These are phyloP conservation scores for Mercurialis annua DNA, from an alignment of 345 rosid species.

Conservation along the genomic window DNA sequence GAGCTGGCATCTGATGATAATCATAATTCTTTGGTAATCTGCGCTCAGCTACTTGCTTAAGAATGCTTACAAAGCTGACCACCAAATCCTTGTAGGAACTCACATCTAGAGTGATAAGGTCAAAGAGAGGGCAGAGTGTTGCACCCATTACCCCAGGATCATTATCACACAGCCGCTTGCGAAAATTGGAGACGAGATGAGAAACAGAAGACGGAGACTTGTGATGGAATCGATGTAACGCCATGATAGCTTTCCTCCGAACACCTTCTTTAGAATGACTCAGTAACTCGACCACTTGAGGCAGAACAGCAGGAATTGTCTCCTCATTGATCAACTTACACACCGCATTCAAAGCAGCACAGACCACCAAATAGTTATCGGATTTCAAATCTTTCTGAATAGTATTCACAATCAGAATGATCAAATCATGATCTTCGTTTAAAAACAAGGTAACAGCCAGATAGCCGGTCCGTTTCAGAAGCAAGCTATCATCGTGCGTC, in stretches of 20 bases:
- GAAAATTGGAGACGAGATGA: constrained; percentile 80
- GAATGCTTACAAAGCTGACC: constrained; percentile 85
- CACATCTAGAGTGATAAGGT: constrained; percentile 67
- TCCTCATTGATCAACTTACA: constrained; percentile 93
- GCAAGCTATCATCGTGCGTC: constrained; percentile 85
- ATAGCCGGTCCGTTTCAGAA: constrained; percentile 91
- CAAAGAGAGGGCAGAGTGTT: constrained; percentile 89
- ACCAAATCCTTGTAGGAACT: constrained; percentile 82
- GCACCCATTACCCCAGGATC: constrained; percentile 99
- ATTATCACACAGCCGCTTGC: constrained; percentile 87
- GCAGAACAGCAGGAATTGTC: constrained; percentile 95
- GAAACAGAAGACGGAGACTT: constrained; percentile 91
- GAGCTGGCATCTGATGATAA: constrained; percentile 99
- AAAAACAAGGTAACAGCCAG: constrained; percentile 87
- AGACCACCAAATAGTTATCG: constrained; percentile 81
- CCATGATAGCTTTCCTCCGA: constrained; percentile 98
- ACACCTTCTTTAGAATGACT: constrained; percentile 88
- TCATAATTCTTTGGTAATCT: constrained; percentile 90
- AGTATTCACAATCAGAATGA: constrained; percentile 87
- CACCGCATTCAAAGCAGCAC: constrained; percentile 85
- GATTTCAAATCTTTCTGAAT: constrained; percentile 97
- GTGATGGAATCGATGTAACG: constrained; percentile 80
- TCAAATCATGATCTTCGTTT: constrained; percentile 92
- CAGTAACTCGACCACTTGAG: constrained; percentile 81
- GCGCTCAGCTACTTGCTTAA: constrained; percentile 88